Percentiles rank a stretch among this genome's conserved stretches.
Conservation (phyloP, 75 land plant genomes). For the Larix kaempferi region DNA sequence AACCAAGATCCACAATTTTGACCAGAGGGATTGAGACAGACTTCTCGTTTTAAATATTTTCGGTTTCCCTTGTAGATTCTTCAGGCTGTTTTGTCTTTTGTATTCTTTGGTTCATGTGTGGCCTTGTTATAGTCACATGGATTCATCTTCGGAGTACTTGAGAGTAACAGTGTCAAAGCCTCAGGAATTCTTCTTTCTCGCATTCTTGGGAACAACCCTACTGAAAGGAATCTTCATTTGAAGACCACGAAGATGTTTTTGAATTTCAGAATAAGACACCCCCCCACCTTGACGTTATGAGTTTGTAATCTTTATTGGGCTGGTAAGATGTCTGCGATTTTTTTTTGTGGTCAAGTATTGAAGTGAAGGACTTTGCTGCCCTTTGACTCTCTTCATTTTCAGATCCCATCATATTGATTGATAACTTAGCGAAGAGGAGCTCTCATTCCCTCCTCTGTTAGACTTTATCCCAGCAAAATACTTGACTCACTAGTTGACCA, state of each 20-base stretch:
- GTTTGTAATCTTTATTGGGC: constrained; percentile 24
- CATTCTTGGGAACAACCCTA: constrained; percentile 7
- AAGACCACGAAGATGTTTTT: neutral
- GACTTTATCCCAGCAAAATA: neutral
- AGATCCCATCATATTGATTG: constrained; percentile 23
- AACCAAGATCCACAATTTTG: neutral
- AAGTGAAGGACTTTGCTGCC: constrained; percentile 11
- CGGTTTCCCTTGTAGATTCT: too few species aligned
- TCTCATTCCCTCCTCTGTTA: neutral
- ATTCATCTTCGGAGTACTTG: too few species aligned
- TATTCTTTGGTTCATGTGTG: too few species aligned
- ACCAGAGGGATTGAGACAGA: neutral
- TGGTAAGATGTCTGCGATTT: constrained; percentile 18
- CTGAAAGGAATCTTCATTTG: neutral
- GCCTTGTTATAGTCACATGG: too few species aligned
- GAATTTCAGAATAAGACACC: neutral
- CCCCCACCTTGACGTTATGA: constrained; percentile 25
- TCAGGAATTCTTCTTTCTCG: too few species aligned
- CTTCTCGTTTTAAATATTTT: too few species aligned
- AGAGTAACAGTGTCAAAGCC: too few species aligned
- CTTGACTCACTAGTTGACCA: too few species aligned
- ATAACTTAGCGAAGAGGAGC: neutral
- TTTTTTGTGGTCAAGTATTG: constrained; percentile 17
- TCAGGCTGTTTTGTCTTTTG: too few species aligned
- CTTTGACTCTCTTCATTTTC: constrained; percentile 19